phyloP scores from a whole-genome alignment of 805 yeast genomes.

The Saccharomycopsis microspora region DNA sequence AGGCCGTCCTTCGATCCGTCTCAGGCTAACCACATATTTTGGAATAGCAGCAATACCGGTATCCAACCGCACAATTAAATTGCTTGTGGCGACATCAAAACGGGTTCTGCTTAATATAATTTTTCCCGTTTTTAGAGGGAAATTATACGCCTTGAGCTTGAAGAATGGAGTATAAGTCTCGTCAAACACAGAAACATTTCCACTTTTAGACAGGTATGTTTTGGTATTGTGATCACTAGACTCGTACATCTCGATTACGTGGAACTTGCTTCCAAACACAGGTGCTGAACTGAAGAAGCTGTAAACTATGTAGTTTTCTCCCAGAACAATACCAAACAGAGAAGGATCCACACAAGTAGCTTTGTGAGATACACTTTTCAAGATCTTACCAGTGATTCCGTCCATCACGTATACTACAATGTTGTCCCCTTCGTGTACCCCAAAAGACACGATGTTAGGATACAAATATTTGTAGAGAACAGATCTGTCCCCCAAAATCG shows the following conservation, averaged over 20 bases:
- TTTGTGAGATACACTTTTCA: constrained; percentile 33
- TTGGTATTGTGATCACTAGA: constrained; percentile 42
- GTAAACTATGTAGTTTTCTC: constrained; percentile 78
- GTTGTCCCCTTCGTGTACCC: constrained; percentile 26
- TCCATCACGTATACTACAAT: constrained; percentile 51
- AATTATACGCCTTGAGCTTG: constrained; percentile 43
- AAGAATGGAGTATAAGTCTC: constrained; percentile 30
- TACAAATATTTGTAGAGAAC: constrained; percentile 77
- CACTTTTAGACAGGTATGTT: constrained; percentile 17
- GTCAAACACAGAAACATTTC: background rate
- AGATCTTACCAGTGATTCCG: constrained; percentile 53
- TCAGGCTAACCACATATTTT: constrained; percentile 35
- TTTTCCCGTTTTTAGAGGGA: constrained; percentile 46
- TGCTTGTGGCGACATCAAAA: constrained; percentile 58
- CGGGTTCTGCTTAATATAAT: constrained; percentile 47
- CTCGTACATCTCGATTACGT: constrained; percentile 72
- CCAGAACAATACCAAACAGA: constrained; percentile 39
- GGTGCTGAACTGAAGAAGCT: constrained; percentile 44
- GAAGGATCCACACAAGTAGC: constrained; percentile 30
- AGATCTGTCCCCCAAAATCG: constrained; percentile 53
- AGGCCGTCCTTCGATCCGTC: constrained; percentile 50
- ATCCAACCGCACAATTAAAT: constrained; percentile 45
- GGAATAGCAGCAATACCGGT: constrained; percentile 64
- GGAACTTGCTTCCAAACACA: constrained; percentile 43
- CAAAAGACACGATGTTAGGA: constrained; percentile 51